Base-by-base conservation (phyloP, 257 asterid genomes). In the Cinchona pubescens region DNA sequence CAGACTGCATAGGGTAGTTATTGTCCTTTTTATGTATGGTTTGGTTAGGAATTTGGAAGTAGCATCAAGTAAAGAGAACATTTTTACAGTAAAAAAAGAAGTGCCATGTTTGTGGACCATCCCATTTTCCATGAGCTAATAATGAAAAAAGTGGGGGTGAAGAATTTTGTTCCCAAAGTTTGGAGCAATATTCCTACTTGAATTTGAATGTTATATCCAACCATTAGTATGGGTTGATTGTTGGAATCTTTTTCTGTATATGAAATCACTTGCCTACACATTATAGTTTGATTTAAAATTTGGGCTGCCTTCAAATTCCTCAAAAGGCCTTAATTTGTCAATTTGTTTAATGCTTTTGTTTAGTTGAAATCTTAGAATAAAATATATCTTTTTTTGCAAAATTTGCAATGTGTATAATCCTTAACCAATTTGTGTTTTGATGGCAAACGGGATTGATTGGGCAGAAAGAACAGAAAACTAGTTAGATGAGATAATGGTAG, bases 41-140 rank as follows among this genome's bases (percentile, higher is more conserved):
- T 64, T 69, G 80, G 84, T 63, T 72, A 42, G 49, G 60, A 46
- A 73, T 67, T 78, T 82, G 84, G 82, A 80, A 66, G 81, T 48
- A 74, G 72, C 51, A 59, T 67, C 53, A 61, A 66, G 70, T 63
- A 71, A 78, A 77, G 25, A 74, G 78, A 60, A 58, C 67, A 53
- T 56, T 63, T 71, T 79, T 64, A 75, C 75, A 68, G 83, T 43
- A 62, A 79, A 67, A 35, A 69, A 34, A 43, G 18, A 70, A 62
- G 61, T 38, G 71, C 45, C 71, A 35, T 77, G 69, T 59, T 72
- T 32, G 72, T 70, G 80, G 80, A 61, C 80, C 66, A 70, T 69
- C 40, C 72, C 53, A 64, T 46, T 64, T 79, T 58, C 62, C 75
- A 73, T 67, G 72, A 74, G 9, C 34, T 49, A 56, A 40, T 16